Evolutionary conservation across 148 eudicot genomes (phyloP).

Genomic region (Dianthus caryophyllus): DNA sequence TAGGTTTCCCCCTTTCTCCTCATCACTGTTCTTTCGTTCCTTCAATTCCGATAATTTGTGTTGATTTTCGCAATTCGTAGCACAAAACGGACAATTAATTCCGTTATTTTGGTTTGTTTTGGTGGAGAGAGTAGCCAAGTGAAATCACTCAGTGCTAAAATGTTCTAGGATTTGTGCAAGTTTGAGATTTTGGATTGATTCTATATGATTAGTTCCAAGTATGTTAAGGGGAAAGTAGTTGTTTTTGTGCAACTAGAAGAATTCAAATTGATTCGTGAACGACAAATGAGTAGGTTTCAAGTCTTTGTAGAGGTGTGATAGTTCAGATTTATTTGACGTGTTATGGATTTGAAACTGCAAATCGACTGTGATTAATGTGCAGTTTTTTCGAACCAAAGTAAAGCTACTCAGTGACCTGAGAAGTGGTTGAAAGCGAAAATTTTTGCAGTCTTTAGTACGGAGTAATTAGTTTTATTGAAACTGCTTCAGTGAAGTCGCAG

Average conservation of each 20-base stretch:
- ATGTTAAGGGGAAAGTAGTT: neutral
- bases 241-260: conserved; percentile 9
- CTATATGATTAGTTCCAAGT: neutral
- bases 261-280: neutral
- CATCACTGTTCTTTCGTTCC: neutral
- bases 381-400: too few relatives aligned
- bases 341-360: neutral
- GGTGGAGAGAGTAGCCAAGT: too few relatives aligned
- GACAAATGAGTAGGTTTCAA: neutral
- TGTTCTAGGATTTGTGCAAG: too few relatives aligned
- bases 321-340: neutral
- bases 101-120: too few relatives aligned
- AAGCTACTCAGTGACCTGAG: neutral
- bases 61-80: neutral
- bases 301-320: neutral
- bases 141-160: too few relatives aligned
- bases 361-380: too few relatives aligned
- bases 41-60: neutral
- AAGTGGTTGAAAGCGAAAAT: neutral
- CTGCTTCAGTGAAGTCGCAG: too few relatives aligned
- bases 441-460: too few relatives aligned
- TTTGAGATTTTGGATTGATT: neutral
- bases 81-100: neutral
- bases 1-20: conserved; percentile 52
- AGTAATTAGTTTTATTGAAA: too few relatives aligned